These are phyloP conservation scores for Fistulina hepatica DNA, from an alignment of 1,284 basidiomycete species.

Conservation along the genomic window DNA sequence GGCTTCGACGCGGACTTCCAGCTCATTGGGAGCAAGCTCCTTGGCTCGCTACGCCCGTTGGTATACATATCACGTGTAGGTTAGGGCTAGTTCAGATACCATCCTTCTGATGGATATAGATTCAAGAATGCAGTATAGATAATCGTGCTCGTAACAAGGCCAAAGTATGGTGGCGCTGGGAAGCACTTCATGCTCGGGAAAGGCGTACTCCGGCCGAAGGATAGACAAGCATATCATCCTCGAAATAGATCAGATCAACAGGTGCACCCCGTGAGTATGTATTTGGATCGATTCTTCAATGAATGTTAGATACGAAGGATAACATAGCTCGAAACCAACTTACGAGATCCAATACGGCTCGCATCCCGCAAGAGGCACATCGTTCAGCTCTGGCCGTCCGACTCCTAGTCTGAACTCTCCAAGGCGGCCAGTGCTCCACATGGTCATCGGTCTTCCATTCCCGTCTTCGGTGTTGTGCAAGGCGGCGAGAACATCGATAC, in stretches of 20 bases:
- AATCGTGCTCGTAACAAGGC: too few species aligned
- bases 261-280: slow-evolving; percentile 18
- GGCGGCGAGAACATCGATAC: slow-evolving; percentile 24
- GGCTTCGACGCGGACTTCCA: too few species aligned
- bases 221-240: slow-evolving; percentile 21
- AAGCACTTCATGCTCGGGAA: slow-evolving; percentile 2
- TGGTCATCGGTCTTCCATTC: slow-evolving; percentile 18
- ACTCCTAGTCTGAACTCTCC: slow-evolving; percentile 30
- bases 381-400: slow-evolving; percentile 20
- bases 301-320: too few species aligned
- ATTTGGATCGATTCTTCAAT: slow-evolving; percentile 19
- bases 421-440: slow-evolving; percentile 28
- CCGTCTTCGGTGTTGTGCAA: slow-evolving; percentile 18
- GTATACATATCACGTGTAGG: too few species aligned
- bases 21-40: too few species aligned
- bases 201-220: slow-evolving; percentile 22
- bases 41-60: too few species aligned
- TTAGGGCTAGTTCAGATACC: too few species aligned
- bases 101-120: too few species aligned
- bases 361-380: slow-evolving; percentile 20
- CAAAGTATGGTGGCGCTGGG: too few species aligned
- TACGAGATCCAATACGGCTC: slow-evolving; percentile 25
- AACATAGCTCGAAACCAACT: too few species aligned
- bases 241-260: slow-evolving; percentile 25
- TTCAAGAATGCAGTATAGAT: too few species aligned